Percentiles rank a stretch among this genome's conserved stretches.
These are phyloP conservation scores for Penicillium fimorum DNA, from an alignment of 495 filamentous ascomycete genomes.

Conservation along the genomic window DNA sequence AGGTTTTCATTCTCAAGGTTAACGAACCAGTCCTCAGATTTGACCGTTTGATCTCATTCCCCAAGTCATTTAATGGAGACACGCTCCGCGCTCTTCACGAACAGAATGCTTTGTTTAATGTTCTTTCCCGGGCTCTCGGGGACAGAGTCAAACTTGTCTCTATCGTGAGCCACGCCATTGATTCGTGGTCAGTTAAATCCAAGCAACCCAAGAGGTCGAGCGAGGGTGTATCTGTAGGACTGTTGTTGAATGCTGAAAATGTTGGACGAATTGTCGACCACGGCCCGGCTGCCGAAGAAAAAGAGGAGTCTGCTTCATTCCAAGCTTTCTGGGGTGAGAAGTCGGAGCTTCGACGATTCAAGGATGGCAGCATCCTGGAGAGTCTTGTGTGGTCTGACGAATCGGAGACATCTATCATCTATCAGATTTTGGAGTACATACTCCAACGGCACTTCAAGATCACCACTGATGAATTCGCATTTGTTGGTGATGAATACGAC, in stretches of 20 bases:
- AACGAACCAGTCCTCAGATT: constrained; percentile 67
- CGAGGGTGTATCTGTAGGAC: constrained; percentile 54
- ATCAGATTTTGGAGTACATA: constrained; percentile 78
- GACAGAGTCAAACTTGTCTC: constrained; percentile 70
- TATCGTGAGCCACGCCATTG: constrained; percentile 41
- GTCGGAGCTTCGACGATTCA: constrained; percentile 54
- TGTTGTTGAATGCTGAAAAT: constrained; percentile 70
- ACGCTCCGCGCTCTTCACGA: constrained; percentile 32
- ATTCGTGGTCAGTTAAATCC: constrained; percentile 36
- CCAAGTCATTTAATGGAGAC: constrained; percentile 28
- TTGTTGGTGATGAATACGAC: constrained; percentile 62
- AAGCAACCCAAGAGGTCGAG: constrained; percentile 28
- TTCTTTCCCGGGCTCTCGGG: constrained; percentile 66
- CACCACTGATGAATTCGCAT: constrained; percentile 50
- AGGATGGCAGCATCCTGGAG: constrained; percentile 55
- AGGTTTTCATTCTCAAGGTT: constrained; percentile 73
- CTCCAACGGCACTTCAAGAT: constrained; percentile 61
- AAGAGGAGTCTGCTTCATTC: constrained; percentile 46
- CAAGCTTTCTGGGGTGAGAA: constrained; percentile 55
- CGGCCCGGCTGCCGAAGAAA: constrained; percentile 80
- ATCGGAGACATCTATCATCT: constrained; percentile 61
- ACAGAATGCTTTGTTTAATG: constrained; percentile 50
- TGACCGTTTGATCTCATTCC: constrained; percentile 56
- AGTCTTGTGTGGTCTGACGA: constrained; percentile 77
- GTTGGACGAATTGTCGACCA: constrained; percentile 74